Evolutionary conservation across 2,329 filamentous ascomycete genomes (phyloP).

Genomic region (Clarireedia sp.): DNA sequence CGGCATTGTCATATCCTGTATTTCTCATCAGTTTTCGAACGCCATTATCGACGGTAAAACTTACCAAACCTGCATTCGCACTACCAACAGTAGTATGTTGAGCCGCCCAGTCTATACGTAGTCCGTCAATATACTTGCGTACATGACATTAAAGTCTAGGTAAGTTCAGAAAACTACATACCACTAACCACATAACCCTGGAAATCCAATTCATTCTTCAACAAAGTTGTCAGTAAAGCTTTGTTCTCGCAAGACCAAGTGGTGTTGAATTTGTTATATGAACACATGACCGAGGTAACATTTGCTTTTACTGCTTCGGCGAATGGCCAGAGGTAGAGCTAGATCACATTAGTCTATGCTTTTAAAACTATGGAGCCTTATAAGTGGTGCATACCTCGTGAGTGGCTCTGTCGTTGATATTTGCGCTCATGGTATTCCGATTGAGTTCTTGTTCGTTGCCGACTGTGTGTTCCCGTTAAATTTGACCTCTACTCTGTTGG

Average conservation of each 20-base stretch:
- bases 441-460: constrained; percentile 62
- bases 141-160: too few species aligned
- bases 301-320: constrained; percentile 60
- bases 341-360: background rate
- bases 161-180: constrained; percentile 17
- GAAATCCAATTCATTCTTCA: constrained; percentile 71
- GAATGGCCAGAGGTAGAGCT: constrained; percentile 42
- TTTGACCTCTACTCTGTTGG: too few species aligned
- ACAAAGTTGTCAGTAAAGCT: constrained; percentile 48
- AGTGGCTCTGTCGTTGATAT: constrained; percentile 55
- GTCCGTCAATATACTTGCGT: too few species aligned
- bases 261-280: constrained; percentile 64
- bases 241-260: constrained; percentile 61
- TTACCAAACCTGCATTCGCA: constrained; percentile 57
- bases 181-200: constrained; percentile 55
- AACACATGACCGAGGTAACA: constrained; percentile 62
- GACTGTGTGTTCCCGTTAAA: constrained; percentile 31
- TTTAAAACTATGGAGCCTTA: constrained; percentile 16
- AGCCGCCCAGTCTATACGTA: constrained; percentile 58
- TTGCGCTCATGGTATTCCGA: constrained; percentile 45
- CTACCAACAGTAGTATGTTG: constrained; percentile 63
- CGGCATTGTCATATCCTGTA: constrained; percentile 67
- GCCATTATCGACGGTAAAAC: background rate
- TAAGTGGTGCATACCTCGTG: constrained; percentile 58
- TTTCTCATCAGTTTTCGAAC: background rate